phyloP scores from a whole-genome alignment of 129 eudicot genomes.

The Logfia minima region DNA sequence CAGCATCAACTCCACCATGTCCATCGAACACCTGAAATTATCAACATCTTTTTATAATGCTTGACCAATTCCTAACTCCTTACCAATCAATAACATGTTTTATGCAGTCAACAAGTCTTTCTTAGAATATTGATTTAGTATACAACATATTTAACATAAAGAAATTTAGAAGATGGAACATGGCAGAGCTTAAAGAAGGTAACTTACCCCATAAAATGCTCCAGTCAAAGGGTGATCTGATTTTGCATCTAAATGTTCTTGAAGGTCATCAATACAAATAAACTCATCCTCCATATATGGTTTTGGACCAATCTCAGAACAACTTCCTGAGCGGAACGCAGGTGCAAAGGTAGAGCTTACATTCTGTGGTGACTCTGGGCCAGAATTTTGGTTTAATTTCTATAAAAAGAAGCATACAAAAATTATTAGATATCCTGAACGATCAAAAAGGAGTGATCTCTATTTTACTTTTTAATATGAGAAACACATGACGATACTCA shows the following conservation, averaged over 20 bases:
- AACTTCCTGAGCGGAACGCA: slow-evolving; percentile 68
- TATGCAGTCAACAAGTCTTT: background rate
- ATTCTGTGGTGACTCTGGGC: slow-evolving; percentile 40
- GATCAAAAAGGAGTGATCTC: background rate
- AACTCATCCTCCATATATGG: slow-evolving; percentile 79
- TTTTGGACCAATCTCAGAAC: slow-evolving; percentile 86
- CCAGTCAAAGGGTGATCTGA: slow-evolving; percentile 50
- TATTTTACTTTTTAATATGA: background rate
- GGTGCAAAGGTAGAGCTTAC: slow-evolving; percentile 53
- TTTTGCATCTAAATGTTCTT: slow-evolving; percentile 40
- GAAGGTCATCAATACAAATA: slow-evolving; percentile 78
- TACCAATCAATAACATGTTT: background rate
- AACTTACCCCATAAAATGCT: slow-evolving; percentile 83
- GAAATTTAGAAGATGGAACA: background rate
- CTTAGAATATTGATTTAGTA: too few relatives aligned
- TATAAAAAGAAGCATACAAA: slow-evolving; percentile 14
- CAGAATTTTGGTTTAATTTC: slow-evolving; percentile 31
- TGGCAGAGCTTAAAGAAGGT: slow-evolving; percentile 4
- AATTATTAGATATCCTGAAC: slow-evolving; percentile 10
- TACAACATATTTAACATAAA: background rate
- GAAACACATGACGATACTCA: background rate
- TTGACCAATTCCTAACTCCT: background rate
- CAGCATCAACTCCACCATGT: slow-evolving; percentile 91
- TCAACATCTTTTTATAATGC: background rate
- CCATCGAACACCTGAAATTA: slow-evolving; percentile 78